phyloP scores from a whole-genome alignment of 768 basidiomycete species.

The Boletellus sp. region DNA sequence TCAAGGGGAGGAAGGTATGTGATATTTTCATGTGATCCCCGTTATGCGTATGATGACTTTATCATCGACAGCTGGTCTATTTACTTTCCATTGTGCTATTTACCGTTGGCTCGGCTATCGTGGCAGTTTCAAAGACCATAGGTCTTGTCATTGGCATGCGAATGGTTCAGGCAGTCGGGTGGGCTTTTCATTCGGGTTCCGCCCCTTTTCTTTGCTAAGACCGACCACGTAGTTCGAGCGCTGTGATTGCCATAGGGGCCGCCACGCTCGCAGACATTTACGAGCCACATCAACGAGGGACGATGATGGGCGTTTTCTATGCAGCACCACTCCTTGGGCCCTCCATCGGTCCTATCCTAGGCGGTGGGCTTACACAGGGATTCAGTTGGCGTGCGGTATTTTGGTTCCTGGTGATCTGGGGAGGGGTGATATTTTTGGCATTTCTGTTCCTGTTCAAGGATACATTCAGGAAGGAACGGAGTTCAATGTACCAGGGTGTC shows the following conservation, averaged over 20 bases:
- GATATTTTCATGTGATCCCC: neutral
- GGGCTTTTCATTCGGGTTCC: conserved; percentile 10
- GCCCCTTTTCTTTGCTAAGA: neutral
- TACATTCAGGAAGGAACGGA: conserved; percentile 82
- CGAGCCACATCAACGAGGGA: conserved; percentile 70
- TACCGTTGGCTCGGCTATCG: conserved; percentile 52
- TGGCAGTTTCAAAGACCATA: conserved; percentile 55
- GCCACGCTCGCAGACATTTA: conserved; percentile 80
- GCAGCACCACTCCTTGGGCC: conserved; percentile 76
- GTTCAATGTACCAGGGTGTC: conserved; percentile 70
- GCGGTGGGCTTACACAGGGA: conserved; percentile 62
- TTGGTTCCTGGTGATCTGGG: conserved; percentile 74
- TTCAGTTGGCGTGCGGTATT: conserved; percentile 82
- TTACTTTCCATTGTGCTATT: conserved; percentile 50
- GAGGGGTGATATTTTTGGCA: conserved; percentile 47
- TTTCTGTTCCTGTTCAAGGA: conserved; percentile 77
- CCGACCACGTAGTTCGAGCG: conserved; percentile 46
- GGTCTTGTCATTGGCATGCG: conserved; percentile 64
- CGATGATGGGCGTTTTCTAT: conserved; percentile 80
- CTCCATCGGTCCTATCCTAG: conserved; percentile 63
- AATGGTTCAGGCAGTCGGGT: conserved; percentile 62
- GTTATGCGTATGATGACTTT: neutral
- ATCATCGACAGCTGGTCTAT: conserved; percentile 46
- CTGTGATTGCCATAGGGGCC: conserved; percentile 64
- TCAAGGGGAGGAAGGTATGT: conserved; percentile 68